Evolutionary conservation across 2,329 filamentous ascomycete genomes (phyloP), one percentile per base, ranked within the genome.

Genomic region (Helotiales sp.): DNA sequence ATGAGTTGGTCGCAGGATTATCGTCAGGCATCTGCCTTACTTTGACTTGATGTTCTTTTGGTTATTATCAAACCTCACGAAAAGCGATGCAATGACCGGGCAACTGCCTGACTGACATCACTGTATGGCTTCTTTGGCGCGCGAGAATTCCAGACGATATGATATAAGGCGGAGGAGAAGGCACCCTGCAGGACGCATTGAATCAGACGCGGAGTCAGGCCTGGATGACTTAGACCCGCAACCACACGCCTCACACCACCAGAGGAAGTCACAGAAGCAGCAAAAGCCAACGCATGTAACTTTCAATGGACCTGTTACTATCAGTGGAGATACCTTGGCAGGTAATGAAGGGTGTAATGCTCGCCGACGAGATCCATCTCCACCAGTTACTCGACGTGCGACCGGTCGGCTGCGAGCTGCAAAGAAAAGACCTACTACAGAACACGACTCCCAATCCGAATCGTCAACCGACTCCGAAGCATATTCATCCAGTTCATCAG

Each of bases 11-110:
- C 47, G 20, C 22, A 26, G 24, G 24, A 24, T 50, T 26, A 22
- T 26, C 24, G 47, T 50, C 47, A 50, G 47, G 47, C 47, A 50
- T 50, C 47, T 22, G 47, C 47, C 47, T 50, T 22, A 50, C 47
- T 50, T 26, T 26, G 22, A 15, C 11, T 24, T 50, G 22, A 26
- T 10, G 22, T 26, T 26, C 22, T 50, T 50, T 22, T n/a, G 47
- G 20, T 26, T n/a, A n/a, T n/a, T n/a, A 28, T 50, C 47, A 50
- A 50, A 50, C 22, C 22, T 50, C 22, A 26, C 6, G 47, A 26
- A 50, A 26, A 15, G 22, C 22, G 22, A 50, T 50, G 47, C 47
- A 50, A 26, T 50, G 47, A 50, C 47, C 47, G 47, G 47, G 47
- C 20, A 28, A 50, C 47, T 26, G 47, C 47, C 47, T 50, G 22